A percentile compares a stretch with the other conserved stretches of the same genome.
phyloP scores from a whole-genome alignment of 345 rosid species.

The Arabis alpina region DNA sequence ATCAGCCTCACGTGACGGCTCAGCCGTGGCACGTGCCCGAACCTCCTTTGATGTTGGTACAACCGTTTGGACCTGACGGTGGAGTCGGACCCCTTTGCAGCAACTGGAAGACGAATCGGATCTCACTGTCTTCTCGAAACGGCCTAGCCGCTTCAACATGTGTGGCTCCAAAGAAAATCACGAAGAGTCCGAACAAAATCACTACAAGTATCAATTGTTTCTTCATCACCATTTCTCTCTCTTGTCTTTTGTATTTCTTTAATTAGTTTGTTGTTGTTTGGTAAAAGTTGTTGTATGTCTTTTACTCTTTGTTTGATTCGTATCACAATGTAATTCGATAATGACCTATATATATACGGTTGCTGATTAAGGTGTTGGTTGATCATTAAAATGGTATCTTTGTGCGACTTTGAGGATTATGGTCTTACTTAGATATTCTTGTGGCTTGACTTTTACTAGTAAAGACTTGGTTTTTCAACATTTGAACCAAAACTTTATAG shows the following conservation, averaged over 20 bases:
- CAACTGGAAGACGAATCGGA: constrained; percentile 36
- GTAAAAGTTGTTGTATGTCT: constrained; percentile 33
- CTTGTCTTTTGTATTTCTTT: background rate
- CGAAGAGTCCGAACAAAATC: constrained; percentile 28
- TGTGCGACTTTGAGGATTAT: constrained; percentile 24
- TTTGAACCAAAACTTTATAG: constrained; percentile 27
- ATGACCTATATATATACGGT: constrained; percentile 37
- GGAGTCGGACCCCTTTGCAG: constrained; percentile 22
- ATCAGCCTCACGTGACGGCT: constrained; percentile 19
- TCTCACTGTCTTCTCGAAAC: constrained; percentile 28
- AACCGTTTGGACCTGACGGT: constrained; percentile 31
- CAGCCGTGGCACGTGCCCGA: constrained; percentile 29
- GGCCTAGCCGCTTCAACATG: constrained; percentile 43
- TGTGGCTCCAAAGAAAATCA: constrained; percentile 27
- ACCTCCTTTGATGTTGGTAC: constrained; percentile 26
- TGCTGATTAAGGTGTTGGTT: constrained; percentile 14
- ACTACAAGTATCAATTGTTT: constrained; percentile 32
- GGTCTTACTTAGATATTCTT: constrained; percentile 32
- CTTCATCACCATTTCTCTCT: constrained; percentile 30
- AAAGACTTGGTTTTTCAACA: constrained; percentile 39
- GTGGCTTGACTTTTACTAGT: constrained; percentile 43
- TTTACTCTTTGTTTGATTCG: constrained; percentile 35
- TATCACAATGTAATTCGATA: constrained; percentile 11
- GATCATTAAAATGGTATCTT: constrained; percentile 27
- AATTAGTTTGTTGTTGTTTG: background rate